Evolutionary conservation across 2,329 filamentous ascomycete species (phyloP).

Genomic region (Hypoxylon sp.): DNA sequence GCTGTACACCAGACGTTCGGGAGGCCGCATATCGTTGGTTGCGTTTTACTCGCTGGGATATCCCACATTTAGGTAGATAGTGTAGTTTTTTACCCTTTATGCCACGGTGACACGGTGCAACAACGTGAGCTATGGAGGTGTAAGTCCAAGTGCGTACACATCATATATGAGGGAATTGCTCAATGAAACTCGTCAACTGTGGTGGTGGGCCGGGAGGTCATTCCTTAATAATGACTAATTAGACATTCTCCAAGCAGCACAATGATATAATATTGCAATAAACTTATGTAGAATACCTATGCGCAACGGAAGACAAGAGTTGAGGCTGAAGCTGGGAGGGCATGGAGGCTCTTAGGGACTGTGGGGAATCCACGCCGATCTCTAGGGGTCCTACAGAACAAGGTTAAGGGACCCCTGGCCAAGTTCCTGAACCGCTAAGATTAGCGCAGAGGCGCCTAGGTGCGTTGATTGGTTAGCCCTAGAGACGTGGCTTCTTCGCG

Average conservation of each 20-base stretch:
- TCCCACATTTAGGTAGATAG: neutral
- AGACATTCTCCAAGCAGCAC: too few species aligned
- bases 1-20: neutral
- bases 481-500: constrained; percentile 41
- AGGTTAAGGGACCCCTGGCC: neutral
- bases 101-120: neutral
- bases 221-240: too few species aligned
- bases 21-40: neutral
- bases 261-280: too few species aligned
- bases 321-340: constrained; percentile 17
- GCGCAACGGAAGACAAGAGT: neutral
- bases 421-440: too few species aligned
- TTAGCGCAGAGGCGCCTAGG: constrained; percentile 4
- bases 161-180: neutral
- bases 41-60: neutral
- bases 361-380: constrained; percentile 25
- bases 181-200: too few species aligned
- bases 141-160: neutral
- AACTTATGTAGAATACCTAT: neutral
- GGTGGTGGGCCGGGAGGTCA: too few species aligned
- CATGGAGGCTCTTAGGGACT: constrained; percentile 18
- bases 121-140: neutral
- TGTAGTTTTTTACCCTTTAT: neutral
- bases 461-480: constrained; percentile 34
- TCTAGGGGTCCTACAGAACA: constrained; percentile 23